A percentile compares a stretch with the other conserved stretches of the same genome.
phyloP scores from a whole-genome alignment of 2,329 filamentous ascomycete genomes.

The Verticillium longisporum region DNA sequence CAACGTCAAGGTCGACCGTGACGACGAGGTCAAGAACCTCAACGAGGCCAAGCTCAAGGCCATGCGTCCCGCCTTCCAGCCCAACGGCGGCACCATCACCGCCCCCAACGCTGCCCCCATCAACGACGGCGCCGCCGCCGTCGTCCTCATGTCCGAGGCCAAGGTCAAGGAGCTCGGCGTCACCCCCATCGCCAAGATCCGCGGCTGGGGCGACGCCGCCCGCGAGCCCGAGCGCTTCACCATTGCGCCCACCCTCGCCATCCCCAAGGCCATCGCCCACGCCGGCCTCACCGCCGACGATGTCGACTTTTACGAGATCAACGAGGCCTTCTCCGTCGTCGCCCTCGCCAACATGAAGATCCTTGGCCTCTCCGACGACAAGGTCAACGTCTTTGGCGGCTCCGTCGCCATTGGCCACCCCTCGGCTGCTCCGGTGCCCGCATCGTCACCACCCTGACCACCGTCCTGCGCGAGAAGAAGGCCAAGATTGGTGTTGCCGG shows the following conservation, averaged over 20 bases:
- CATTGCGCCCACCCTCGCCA: slow-evolving; percentile 83
- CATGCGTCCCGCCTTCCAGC: slow-evolving; percentile 78
- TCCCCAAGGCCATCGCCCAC: slow-evolving; percentile 96
- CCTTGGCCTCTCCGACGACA: slow-evolving; percentile 69
- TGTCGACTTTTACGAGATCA: slow-evolving; percentile 96
- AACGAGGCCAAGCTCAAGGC: slow-evolving; percentile 76
- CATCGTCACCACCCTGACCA: slow-evolving; percentile 83
- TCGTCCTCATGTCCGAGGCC: slow-evolving; percentile 89
- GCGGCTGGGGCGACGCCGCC: slow-evolving; percentile 93
- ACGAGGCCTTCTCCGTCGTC: slow-evolving; percentile 97
- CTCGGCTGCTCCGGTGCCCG: slow-evolving; percentile 90
- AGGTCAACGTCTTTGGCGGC: slow-evolving; percentile 93
- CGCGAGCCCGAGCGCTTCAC: slow-evolving; percentile 93
- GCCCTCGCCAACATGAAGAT: slow-evolving; percentile 95
- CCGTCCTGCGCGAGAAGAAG: slow-evolving; percentile 83
- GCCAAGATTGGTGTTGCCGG: slow-evolving; percentile 90
- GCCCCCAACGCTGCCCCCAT: slow-evolving; percentile 94
- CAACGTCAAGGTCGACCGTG: slow-evolving; percentile 67
- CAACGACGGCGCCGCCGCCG: slow-evolving; percentile 87
- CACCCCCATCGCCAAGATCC: slow-evolving; percentile 91
- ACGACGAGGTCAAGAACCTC: slow-evolving; percentile 95
- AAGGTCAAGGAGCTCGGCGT: slow-evolving; percentile 88
- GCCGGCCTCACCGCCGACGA: slow-evolving; percentile 71
- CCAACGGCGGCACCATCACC: slow-evolving; percentile 81
- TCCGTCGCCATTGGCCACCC: slow-evolving; percentile 91